phyloP scores from a whole-genome alignment of 2,329 filamentous ascomycete genomes.

The Xylaria multiplex region DNA sequence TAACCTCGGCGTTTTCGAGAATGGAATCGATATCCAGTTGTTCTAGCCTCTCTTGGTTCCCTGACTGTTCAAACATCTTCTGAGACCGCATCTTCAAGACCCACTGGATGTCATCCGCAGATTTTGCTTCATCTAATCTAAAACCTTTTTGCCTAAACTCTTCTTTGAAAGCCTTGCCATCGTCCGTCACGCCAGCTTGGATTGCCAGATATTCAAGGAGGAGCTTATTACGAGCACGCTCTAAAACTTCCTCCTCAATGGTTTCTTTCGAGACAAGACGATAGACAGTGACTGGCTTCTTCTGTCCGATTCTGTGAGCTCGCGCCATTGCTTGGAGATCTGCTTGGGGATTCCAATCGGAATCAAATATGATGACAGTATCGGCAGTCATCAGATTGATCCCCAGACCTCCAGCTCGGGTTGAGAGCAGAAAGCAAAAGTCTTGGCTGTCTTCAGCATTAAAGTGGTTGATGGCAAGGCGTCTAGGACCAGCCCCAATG shows the following conservation, averaged over 20 bases:
- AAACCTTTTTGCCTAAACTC: constrained; percentile 81
- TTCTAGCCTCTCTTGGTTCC: constrained; percentile 95
- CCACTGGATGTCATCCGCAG: constrained; percentile 92
- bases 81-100: constrained; percentile 98
- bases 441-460: constrained; percentile 96
- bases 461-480: constrained; percentile 97
- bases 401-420: constrained; percentile 93
- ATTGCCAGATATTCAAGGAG: constrained; percentile 98
- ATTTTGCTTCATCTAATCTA: constrained; percentile 83
- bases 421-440: constrained; percentile 95
- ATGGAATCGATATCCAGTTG: constrained; percentile 98
- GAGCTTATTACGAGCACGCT: constrained; percentile 95
- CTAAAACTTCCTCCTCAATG: constrained; percentile 96
- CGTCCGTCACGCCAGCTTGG: constrained; percentile 94
- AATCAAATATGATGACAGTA: constrained; percentile 97
- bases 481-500: constrained; percentile 85
- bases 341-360: constrained; percentile 98
- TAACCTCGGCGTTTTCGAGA: constrained; percentile 94
- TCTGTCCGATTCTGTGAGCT: constrained; percentile 97
- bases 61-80: constrained; percentile 98
- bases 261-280: constrained; percentile 97
- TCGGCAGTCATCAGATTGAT: constrained; percentile 99
- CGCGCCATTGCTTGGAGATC: constrained; percentile 98
- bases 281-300: constrained; percentile 94
- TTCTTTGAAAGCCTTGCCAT: constrained; percentile 79